phyloP scores from a whole-genome alignment of 257 asterid species.

The Avicennia marina region DNA sequence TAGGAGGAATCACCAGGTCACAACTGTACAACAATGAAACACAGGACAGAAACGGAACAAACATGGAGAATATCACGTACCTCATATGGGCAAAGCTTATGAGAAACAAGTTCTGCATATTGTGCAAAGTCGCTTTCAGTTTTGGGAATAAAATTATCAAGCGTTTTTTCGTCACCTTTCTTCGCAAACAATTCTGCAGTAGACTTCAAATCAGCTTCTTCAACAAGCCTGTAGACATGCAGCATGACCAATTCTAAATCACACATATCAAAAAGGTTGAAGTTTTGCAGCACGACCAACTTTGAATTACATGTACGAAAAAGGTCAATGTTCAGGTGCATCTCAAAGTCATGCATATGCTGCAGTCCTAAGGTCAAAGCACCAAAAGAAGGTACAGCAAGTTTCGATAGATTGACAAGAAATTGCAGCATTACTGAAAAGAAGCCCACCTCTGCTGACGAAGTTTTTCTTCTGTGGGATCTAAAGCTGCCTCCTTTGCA shows the following conservation, averaged over 20 bases:
- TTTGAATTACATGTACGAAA: background rate
- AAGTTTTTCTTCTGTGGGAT: conserved; percentile 88
- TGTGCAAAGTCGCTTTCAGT: conserved; percentile 73
- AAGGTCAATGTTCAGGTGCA: too few relatives aligned
- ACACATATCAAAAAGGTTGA: background rate
- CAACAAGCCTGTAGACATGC: conserved; percentile 66
- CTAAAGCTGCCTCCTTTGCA: conserved; percentile 49
- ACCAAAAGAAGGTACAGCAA: background rate
- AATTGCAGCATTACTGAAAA: background rate
- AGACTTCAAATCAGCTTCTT: conserved; percentile 91
- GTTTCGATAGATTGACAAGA: background rate
- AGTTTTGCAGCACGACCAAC: background rate
- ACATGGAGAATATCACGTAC: conserved; percentile 31
- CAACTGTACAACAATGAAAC: background rate
- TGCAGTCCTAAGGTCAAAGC: background rate
- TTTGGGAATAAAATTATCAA: conserved; percentile 89
- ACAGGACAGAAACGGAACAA: background rate
- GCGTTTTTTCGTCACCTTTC: conserved; percentile 62
- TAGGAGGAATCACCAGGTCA: conserved; percentile 12
- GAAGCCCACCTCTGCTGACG: conserved; percentile 72
- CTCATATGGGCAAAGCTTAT: conserved; percentile 79
- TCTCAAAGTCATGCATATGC: too few relatives aligned
- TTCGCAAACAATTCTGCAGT: conserved; percentile 79
- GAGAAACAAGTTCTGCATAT: conserved; percentile 80
- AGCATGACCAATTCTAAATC: conserved; percentile 3